Evolutionary conservation across 441 rosid species (phyloP), one percentile per base, ranked within the genome.

Genomic region (Raphanus hybrid): DNA sequence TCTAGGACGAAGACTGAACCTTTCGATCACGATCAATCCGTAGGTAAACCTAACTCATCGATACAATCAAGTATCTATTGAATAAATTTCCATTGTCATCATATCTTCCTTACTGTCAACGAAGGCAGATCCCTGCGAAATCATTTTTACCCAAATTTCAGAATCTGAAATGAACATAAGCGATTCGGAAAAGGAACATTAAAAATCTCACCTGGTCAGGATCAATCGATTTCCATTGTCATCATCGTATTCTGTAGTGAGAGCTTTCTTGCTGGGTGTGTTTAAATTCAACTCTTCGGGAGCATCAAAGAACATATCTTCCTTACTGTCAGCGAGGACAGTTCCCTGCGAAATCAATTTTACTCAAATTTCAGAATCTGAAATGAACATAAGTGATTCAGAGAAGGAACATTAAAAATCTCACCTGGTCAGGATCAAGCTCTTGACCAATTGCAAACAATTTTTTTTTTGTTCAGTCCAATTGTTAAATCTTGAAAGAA

Each of bases 261-360:
- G 39, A 3, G 75, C 70, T 43, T 67, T 85, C 73, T 74, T 82
- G 78, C 16, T 79, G 23, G 77, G 83, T 48, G 83, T 80, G 41
- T 86, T 80, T 11, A 54, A 84, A 77, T 84, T 86, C 78, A 90
- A 78, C 75, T 90, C 98, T 29, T 94, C 99, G 0, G 89, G 45
- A 11, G 99, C 99, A 87, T 95, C 99, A 37, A 85, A 89, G 73
- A 95, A 95, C 96, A 87, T 86, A 73, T 95, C 99, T 65, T 95
- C 98, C 78, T 81, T 94, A 67, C 87, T 88, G 32, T 92, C 80
- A 69, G 67, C 75, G 69, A 78, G 75, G 39, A 8, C 67, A 72
- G 84, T 58, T 39, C 73, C 64, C 82, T 79, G 58, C 50, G 71
- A 67, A 52, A 29, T 37, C 2, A 48, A 48, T n/a, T 3, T 37